Percentiles rank a stretch among this genome's conserved stretches.
phyloP scores from a whole-genome alignment of 2,329 filamentous ascomycete species.

The Fusarium udum region DNA sequence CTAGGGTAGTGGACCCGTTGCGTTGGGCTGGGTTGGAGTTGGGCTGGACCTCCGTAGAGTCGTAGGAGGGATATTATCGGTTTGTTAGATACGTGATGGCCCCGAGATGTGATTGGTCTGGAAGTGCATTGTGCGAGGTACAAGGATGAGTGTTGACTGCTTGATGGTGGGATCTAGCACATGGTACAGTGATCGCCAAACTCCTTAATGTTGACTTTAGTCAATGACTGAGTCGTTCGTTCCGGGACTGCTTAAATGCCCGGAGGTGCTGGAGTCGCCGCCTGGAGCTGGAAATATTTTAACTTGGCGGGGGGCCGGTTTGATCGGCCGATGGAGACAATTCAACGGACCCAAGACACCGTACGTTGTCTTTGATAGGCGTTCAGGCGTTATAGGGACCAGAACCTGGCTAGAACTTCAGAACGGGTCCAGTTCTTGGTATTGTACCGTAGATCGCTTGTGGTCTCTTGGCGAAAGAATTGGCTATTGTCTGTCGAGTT shows the following conservation, averaged over 20 bases:
- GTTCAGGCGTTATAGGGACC: background rate
- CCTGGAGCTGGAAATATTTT: conserved; percentile 26
- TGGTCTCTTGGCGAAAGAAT: background rate
- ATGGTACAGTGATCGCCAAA: background rate
- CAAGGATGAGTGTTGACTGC: background rate
- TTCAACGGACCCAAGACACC: background rate
- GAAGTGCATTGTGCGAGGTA: background rate
- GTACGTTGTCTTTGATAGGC: background rate
- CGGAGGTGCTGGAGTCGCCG: conserved; percentile 27
- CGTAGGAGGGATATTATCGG: background rate
- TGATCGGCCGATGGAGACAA: conserved; percentile 40
- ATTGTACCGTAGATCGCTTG: conserved; percentile 16
- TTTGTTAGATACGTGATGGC: conserved; percentile 12
- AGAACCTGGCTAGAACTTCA: conserved; percentile 26
- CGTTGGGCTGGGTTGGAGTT: conserved; percentile 28
- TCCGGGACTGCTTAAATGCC: background rate
- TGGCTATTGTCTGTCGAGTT: background rate
- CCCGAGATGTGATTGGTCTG: conserved; percentile 21
- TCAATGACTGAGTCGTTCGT: conserved; percentile 18
- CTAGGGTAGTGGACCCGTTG: conserved; percentile 32
- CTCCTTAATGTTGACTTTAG: background rate
- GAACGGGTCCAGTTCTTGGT: conserved; percentile 12
- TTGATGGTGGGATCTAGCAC: conserved; percentile 3
- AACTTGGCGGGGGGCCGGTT: conserved; percentile 33
- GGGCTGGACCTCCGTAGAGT: conserved; percentile 16